These are phyloP conservation scores for Hymenoscyphus fraxineus DNA, from an alignment of 2,329 filamentous ascomycete genomes.

Conservation along the genomic window DNA sequence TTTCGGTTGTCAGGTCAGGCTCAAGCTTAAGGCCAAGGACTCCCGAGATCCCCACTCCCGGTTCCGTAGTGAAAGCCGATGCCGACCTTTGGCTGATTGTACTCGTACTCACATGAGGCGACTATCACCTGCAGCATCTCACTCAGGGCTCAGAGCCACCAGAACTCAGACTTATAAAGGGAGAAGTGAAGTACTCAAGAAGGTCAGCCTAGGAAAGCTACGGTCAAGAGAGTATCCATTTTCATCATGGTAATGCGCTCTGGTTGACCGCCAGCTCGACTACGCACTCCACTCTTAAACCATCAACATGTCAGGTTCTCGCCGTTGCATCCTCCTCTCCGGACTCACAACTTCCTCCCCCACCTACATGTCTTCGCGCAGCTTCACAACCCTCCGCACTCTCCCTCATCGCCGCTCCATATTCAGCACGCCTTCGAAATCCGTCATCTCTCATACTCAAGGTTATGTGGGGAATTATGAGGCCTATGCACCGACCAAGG, in stretches of 20 bases:
- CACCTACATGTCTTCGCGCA: conserved; percentile 12
- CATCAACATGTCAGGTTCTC: background rate
- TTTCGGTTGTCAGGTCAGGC: background rate
- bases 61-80: background rate
- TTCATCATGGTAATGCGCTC: background rate
- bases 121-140: no score
- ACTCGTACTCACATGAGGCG: background rate
- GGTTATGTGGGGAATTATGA: conserved; percentile 62
- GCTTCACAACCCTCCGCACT: conserved; percentile 6
- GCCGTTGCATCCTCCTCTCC: background rate
- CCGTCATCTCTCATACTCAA: conserved; percentile 33
- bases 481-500: conserved; percentile 55
- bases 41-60: background rate
- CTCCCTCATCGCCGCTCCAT: conserved; percentile 19
- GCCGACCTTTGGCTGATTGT: background rate
- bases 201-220: background rate
- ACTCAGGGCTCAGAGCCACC: background rate
- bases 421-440: conserved; percentile 7
- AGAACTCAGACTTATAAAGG: background rate
- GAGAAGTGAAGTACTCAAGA: background rate
- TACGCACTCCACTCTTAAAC: background rate
- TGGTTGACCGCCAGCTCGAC: background rate
- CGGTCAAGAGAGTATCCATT: background rate
- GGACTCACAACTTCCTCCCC: conserved; percentile 19
- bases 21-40: background rate